Percentiles rank a stretch among this genome's conserved stretches.
These are phyloP conservation scores for Cordyceps sp. DNA, from an alignment of 2,329 filamentous ascomycete genomes.

Conservation along the genomic window DNA sequence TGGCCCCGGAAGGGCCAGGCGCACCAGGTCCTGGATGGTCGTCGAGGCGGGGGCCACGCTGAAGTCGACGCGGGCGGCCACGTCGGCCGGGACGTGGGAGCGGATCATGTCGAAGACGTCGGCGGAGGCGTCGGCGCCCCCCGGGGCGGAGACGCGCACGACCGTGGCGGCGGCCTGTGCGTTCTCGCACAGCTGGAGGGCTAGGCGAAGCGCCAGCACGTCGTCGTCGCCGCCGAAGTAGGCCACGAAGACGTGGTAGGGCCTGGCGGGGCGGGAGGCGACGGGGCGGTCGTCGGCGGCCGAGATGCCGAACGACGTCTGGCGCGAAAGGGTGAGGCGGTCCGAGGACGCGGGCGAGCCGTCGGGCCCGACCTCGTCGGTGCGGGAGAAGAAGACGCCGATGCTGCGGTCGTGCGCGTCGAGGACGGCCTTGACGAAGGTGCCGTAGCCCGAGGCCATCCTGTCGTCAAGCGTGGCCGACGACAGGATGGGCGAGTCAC, in stretches of 20 bases:
- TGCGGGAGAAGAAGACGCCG: constrained; percentile 62
- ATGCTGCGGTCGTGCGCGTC: constrained; percentile 50
- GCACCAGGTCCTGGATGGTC: constrained; percentile 9
- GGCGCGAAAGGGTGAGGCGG: constrained; percentile 26
- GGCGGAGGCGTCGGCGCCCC: background rate
- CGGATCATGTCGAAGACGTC: constrained; percentile 4
- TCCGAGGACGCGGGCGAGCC: constrained; percentile 12
- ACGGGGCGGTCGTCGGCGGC: constrained; percentile 38
- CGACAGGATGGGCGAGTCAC: constrained; percentile 30
- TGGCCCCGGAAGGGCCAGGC: too few species aligned
- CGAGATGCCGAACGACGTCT: constrained; percentile 40
- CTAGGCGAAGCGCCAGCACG: constrained; percentile 58
- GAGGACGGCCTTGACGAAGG: constrained; percentile 57
- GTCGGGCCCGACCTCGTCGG: constrained; percentile 24
- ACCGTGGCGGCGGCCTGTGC: constrained; percentile 65
- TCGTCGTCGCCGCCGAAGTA: constrained; percentile 81
- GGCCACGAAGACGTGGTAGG: constrained; percentile 73
- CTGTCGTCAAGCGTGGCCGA: constrained; percentile 16
- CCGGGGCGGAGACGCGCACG: constrained; percentile 19
- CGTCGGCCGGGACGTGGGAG: constrained; percentile 2
- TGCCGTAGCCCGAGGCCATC: constrained; percentile 38
- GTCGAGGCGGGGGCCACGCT: constrained; percentile 4
- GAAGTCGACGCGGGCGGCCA: constrained; percentile 7
- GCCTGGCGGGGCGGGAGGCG: constrained; percentile 45
- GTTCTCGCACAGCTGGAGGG: constrained; percentile 71